Conservation (phyloP, 192 early-diverging fungal species). For the Umbelopsis sp. region DNA sequence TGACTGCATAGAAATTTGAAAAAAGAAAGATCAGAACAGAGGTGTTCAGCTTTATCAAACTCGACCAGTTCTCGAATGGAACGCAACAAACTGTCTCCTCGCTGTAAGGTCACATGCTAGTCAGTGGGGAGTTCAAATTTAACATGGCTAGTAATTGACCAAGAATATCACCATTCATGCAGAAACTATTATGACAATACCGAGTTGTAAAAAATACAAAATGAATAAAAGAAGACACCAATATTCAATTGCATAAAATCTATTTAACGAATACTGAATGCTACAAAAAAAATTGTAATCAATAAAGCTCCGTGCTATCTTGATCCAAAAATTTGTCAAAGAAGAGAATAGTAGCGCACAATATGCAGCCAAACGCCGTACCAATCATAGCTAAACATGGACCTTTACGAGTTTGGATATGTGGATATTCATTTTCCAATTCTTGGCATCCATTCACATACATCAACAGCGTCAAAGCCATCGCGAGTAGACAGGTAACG, state of each 20-base stretch:
- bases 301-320: background rate
- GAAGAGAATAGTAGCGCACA: background rate
- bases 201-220: too few relatives aligned
- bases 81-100: background rate
- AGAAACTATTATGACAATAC: too few relatives aligned
- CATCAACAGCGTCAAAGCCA: conserved; percentile 25
- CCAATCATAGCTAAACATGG: conserved; percentile 34
- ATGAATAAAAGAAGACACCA: too few relatives aligned
- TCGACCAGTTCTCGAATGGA: background rate
- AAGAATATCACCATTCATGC: too few relatives aligned
- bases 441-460: conserved; percentile 22
- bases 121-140: too few relatives aligned
- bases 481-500: conserved; percentile 16
- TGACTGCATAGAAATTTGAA: background rate
- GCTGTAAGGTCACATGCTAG: too few relatives aligned
- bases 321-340: background rate
- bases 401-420: conserved; percentile 26
- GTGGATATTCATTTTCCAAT: conserved; percentile 25
- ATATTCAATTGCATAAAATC: too few relatives aligned
- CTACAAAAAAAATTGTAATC: background rate
- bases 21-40: background rate
- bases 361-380: conserved; percentile 17
- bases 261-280: background rate
- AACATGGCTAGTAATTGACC: too few relatives aligned
- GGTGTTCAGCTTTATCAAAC: background rate